Evolutionary conservation across 2,329 filamentous ascomycete species (phyloP).

Genomic region (Penicillium griseofulvum): DNA sequence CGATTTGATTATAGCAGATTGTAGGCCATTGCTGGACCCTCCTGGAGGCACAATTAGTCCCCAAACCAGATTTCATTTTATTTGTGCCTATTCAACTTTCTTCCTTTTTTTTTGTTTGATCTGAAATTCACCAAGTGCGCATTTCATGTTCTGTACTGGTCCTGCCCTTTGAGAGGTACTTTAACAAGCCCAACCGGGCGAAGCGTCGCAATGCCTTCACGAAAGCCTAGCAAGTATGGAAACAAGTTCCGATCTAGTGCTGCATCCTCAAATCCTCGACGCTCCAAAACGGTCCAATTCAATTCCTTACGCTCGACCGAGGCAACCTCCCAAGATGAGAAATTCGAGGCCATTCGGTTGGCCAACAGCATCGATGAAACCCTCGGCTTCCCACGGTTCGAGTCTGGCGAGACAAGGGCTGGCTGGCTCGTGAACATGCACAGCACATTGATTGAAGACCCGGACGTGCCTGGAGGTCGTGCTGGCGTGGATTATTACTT

Average conservation of each 20-base stretch:
- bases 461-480: slow-evolving; percentile 76
- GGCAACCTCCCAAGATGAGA: slow-evolving; percentile 87
- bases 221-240: slow-evolving; percentile 65
- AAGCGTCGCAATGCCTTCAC: slow-evolving; percentile 45
- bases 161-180: slow-evolving; percentile 18
- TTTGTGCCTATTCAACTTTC: not conserved
- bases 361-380: slow-evolving; percentile 88
- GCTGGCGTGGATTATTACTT: slow-evolving; percentile 97
- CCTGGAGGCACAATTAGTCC: slow-evolving; percentile 10
- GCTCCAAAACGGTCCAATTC: slow-evolving; percentile 75
- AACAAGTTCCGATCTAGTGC: slow-evolving; percentile 49
- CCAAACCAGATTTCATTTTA: slow-evolving; percentile 4
- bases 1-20: slow-evolving; percentile 17
- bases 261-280: slow-evolving; percentile 49
- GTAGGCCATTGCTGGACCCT: slow-evolving; percentile 17
- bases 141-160: slow-evolving; percentile 26
- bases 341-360: slow-evolving; percentile 77
- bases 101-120: not conserved
- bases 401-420: slow-evolving; percentile 77
- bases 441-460: slow-evolving; percentile 79
- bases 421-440: slow-evolving; percentile 98
- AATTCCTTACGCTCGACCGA: slow-evolving; percentile 72
- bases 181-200: slow-evolving; percentile 26
- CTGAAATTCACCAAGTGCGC: not conserved
- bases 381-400: slow-evolving; percentile 91